Base-by-base conservation (phyloP, 495 filamentous ascomycete species). In the Jackrogersella minutella region DNA sequence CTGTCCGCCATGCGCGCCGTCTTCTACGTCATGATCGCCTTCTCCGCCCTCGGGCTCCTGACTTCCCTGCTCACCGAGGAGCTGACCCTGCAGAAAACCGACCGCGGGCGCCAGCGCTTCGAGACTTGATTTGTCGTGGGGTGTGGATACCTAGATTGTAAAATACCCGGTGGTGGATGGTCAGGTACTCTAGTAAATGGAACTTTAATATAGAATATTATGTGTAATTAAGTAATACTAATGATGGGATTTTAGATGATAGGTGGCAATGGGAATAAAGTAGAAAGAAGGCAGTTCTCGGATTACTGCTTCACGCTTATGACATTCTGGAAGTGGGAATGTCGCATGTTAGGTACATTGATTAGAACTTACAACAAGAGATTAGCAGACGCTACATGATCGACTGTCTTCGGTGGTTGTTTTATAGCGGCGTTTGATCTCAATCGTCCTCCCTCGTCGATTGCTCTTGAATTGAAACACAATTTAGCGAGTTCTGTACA, bases 11-110 rank as follows among this genome's bases (percentile, higher is more conserved):
- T 71, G 49, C 57, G 64, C 28, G 69, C 47, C 43, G 51, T 71
- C 7, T 71, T 68, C 46, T 71, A 68, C 46, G 55, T 57, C 40
- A 68, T 68, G 50, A 7, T 67, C 49, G 64, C 58, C 0, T 63
- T 71, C 40, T 55, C 64, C 5, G 64, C 49, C 10, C 33, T 71
- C 24, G 69, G 69, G 0, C 14, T 71, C 10, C 44, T 68, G 1
- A 65, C 58, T 5, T 71, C 69, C 7, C 28, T 71, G 8, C 44
- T 68, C 6, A 71, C 53, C 0, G 52, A 71, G 46, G 69, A 68
- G 10, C 26, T 71, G 5, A 67, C 30, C 11, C 28, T 71, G 17
- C 56, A 71, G 19, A 64, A 34, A 4, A 65, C 60, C 9, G 69
- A 71, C 4, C 55, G 64, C 10, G 69, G 69, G 3, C 58, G 55